A percentile compares a stretch with the other conserved stretches of the same genome.
Conservation (phyloP, 345 rosid species). For the Combretum micranthum region DNA sequence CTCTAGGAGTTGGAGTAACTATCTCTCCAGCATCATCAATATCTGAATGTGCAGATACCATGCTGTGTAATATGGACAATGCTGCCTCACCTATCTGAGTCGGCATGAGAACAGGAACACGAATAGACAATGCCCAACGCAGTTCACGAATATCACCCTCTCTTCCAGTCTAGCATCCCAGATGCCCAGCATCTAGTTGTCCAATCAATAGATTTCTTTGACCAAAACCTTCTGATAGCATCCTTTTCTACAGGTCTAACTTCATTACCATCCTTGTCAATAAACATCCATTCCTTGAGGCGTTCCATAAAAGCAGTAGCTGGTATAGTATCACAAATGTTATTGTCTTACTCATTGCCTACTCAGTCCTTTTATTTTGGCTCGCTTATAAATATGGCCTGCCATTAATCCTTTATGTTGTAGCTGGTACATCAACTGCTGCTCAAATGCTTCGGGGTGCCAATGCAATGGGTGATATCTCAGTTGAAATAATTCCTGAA, state of each 20-base stretch:
- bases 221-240: conserved; percentile 91
- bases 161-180: conserved; percentile 97
- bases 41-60: conserved; percentile 99
- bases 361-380: conserved; percentile 60
- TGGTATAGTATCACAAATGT: conserved; percentile 73
- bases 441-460: conserved; percentile 42
- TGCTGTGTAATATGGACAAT: conserved; percentile 83
- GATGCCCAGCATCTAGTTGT: conserved; percentile 86
- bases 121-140: conserved; percentile 87
- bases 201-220: conserved; percentile 87
- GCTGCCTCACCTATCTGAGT: conserved; percentile 99
- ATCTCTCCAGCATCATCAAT: conserved; percentile 99
- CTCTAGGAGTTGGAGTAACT: conserved; percentile 99
- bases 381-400: conserved; percentile 70
- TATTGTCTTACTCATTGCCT: conserved; percentile 71
- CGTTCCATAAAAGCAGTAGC: conserved; percentile 99
- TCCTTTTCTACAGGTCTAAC: conserved; percentile 97
- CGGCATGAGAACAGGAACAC: conserved; percentile 93
- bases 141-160: conserved; percentile 96
- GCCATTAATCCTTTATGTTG: conserved; percentile 71
- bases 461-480: conserved; percentile 36
- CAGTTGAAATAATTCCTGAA: conserved; percentile 63
- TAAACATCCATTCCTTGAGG: conserved; percentile 94
- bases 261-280: conserved; percentile 67
- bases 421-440: conserved; percentile 74